phyloP scores from a whole-genome alignment of 345 rosid species.

The Moringa oleifera region DNA sequence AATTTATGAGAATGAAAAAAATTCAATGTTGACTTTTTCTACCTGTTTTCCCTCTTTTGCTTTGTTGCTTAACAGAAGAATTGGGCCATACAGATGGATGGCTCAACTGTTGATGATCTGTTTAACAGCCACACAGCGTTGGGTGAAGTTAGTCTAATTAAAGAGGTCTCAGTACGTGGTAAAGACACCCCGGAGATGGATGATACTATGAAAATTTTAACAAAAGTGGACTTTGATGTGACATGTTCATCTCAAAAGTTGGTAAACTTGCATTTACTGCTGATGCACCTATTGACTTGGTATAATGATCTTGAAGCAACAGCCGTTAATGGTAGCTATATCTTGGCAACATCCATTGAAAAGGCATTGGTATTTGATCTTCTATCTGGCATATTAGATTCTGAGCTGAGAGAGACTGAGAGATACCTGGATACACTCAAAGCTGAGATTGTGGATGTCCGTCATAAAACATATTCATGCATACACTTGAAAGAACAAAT shows the following conservation, averaged over 20 bases:
- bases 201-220: constrained; percentile 34
- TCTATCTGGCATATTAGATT: constrained; percentile 65
- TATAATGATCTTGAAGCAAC: constrained; percentile 49
- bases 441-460: constrained; percentile 54
- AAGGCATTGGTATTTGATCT: constrained; percentile 73
- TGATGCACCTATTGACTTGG: constrained; percentile 72
- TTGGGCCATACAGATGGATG: constrained; percentile 19
- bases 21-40: background rate
- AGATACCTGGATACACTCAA: constrained; percentile 55
- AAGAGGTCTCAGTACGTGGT: constrained; percentile 22
- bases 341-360: constrained; percentile 44
- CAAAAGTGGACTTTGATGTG: constrained; percentile 47
- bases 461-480: constrained; percentile 57
- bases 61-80: constrained; percentile 16
- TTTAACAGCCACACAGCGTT: constrained; percentile 6
- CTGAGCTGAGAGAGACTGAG: constrained; percentile 74
- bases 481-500: constrained; percentile 33
- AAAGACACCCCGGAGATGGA: constrained; percentile 35
- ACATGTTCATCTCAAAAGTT: constrained; percentile 55
- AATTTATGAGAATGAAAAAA: background rate
- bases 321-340: constrained; percentile 27
- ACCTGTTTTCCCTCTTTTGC: background rate
- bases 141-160: constrained; percentile 12
- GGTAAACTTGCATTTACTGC: constrained; percentile 57
- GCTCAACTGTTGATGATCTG: constrained; percentile 1